phyloP scores from a whole-genome alignment of 2,329 filamentous ascomycete species.

The Thelonectria discophora region DNA sequence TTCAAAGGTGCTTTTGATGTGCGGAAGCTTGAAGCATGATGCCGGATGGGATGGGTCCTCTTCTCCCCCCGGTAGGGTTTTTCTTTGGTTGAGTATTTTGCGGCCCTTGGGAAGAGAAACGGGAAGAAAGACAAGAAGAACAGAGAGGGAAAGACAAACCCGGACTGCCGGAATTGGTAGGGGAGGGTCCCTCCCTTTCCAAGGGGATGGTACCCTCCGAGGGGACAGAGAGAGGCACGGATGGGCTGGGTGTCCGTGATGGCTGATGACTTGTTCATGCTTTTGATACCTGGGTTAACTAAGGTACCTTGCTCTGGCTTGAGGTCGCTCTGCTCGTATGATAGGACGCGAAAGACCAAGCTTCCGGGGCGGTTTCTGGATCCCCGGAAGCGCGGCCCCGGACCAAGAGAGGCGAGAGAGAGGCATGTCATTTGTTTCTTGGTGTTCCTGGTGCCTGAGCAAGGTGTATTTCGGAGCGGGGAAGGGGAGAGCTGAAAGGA shows the following conservation, averaged over 20 bases:
- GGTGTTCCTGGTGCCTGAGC: constrained; percentile 7
- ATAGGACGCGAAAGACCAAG: background rate
- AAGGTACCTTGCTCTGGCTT: no score
- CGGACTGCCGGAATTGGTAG: background rate
- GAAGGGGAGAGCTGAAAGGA: background rate
- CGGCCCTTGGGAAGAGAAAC: background rate
- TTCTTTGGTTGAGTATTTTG: no score
- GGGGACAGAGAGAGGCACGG: background rate
- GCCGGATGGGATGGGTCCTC: constrained; percentile 14
- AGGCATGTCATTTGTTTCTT: background rate
- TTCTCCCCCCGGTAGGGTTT: no score
- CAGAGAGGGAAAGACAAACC: no score
- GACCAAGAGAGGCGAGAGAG: background rate
- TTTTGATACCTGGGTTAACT: no score
- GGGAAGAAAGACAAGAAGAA: no score
- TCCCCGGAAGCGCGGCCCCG: constrained; percentile 2
- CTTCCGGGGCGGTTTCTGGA: no score
- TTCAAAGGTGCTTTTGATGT: background rate
- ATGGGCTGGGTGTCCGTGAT: background rate
- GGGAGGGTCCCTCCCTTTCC: background rate
- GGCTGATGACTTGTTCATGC: no score
- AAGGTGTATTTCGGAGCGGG: background rate
- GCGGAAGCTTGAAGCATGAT: constrained; percentile 5
- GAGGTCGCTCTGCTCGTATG: constrained; percentile 10
- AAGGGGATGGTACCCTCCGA: background rate